A percentile compares a stretch with the other conserved stretches of the same genome.
Evolutionary conservation across 768 basidiomycete species (phyloP).

Genomic region (Hygrocybe punicea): DNA sequence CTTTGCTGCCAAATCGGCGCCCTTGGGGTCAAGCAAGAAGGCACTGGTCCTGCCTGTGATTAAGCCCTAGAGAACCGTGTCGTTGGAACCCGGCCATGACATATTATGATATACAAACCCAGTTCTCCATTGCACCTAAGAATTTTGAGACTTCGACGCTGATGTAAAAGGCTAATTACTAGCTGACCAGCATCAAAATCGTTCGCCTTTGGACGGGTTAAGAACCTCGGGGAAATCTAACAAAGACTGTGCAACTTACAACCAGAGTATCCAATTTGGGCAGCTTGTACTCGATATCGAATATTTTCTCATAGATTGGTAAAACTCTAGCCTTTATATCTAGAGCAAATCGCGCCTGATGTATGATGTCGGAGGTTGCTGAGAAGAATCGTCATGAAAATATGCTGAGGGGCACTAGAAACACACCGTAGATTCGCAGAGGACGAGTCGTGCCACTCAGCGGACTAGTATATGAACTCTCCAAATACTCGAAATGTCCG

Average conservation of each 20-base stretch:
- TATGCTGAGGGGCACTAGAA: neutral
- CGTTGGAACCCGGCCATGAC: neutral
- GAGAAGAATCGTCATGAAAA: constrained; percentile 10
- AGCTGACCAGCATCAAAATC: constrained; percentile 82
- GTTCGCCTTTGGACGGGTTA: constrained; percentile 45
- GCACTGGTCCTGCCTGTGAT: constrained; percentile 86
- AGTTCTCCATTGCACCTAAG: constrained; percentile 85
- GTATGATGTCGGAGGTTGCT: constrained; percentile 80
- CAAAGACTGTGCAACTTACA: constrained; percentile 31
- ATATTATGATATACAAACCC: constrained; percentile 44
- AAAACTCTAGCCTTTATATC: constrained; percentile 80
- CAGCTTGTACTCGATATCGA: constrained; percentile 88
- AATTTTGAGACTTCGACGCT: constrained; percentile 2
- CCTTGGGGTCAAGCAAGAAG: constrained; percentile 76
- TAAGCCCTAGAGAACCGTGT: constrained; percentile 30
- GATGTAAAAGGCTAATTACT: neutral
- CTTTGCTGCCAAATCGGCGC: constrained; percentile 66
- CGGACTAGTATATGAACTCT: constrained; percentile 74
- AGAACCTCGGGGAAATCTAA: neutral
- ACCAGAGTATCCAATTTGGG: constrained; percentile 94
- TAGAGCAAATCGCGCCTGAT: constrained; percentile 81
- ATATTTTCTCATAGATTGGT: constrained; percentile 89
- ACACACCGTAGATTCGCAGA: constrained; percentile 70
- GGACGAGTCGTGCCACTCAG: constrained; percentile 78
- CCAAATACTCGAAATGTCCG: constrained; percentile 69